Percentiles rank a stretch among this genome's conserved stretches.
Conservation (phyloP, 2,329 filamentous ascomycete genomes). For the Plectosphaerella sp. region DNA sequence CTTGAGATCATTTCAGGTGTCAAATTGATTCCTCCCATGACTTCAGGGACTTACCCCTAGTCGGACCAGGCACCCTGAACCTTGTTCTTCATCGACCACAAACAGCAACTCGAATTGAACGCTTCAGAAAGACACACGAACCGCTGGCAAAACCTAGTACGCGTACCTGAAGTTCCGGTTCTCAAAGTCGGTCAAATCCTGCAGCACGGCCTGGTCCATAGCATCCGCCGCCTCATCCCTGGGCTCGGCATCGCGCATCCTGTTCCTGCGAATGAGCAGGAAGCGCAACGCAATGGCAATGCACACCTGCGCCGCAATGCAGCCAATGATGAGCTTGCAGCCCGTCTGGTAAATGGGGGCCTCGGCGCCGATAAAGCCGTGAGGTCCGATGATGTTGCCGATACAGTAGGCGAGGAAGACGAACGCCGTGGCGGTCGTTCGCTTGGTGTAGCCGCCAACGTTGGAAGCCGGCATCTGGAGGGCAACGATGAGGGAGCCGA, state of each 20-base stretch:
- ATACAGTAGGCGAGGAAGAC: constrained; percentile 39
- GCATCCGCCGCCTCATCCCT: constrained; percentile 27
- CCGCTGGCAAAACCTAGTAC: constrained; percentile 5
- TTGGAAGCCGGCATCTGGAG: constrained; percentile 47
- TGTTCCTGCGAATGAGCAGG: constrained; percentile 30
- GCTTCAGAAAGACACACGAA: too few relatives aligned
- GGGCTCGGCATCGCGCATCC: constrained; percentile 23
- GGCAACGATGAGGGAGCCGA: constrained; percentile 42
- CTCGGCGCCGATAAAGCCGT: constrained; percentile 29
- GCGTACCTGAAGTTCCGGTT: constrained; percentile 17
- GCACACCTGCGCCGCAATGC: constrained; percentile 34
- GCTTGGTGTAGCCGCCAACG: constrained; percentile 42
- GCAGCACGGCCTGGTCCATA: constrained; percentile 18
- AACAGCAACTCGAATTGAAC: too few relatives aligned
- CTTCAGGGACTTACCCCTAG: too few relatives aligned
- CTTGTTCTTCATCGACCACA: too few relatives aligned
- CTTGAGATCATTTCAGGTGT: too few relatives aligned
- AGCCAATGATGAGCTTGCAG: constrained; percentile 44
- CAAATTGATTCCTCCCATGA: too few relatives aligned
- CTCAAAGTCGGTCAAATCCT: constrained; percentile 29
- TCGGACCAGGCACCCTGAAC: too few relatives aligned
- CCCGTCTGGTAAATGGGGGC: constrained; percentile 43
- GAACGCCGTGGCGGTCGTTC: constrained; percentile 37
- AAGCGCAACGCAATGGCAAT: constrained; percentile 27
- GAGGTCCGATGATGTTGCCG: constrained; percentile 32